These are phyloP conservation scores for Helicocarpus griseus DNA, from an alignment of 2,329 filamentous ascomycete species.

Conservation along the genomic window DNA sequence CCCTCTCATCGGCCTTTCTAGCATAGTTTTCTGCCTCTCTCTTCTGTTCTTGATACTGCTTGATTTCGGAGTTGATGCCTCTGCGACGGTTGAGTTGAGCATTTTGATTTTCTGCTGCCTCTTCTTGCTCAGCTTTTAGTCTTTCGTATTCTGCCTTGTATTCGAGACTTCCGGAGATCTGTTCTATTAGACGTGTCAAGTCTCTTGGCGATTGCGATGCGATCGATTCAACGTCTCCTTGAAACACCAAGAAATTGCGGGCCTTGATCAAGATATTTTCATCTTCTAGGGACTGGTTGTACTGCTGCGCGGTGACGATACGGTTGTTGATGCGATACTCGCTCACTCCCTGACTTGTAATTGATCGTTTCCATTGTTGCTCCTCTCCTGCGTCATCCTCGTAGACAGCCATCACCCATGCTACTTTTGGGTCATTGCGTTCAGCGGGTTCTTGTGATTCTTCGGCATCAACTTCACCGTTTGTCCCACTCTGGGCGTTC, in stretches of 20 bases:
- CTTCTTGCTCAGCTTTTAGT: constrained; percentile 76
- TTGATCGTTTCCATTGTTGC: constrained; percentile 90
- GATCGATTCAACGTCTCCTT: constrained; percentile 95
- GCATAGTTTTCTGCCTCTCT: constrained; percentile 90
- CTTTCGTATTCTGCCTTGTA: constrained; percentile 90
- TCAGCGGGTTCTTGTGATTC: constrained; percentile 53
- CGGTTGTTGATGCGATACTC: constrained; percentile 97
- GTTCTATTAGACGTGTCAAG: constrained; percentile 86
- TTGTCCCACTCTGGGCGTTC: constrained; percentile 49
- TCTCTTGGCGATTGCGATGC: constrained; percentile 92
- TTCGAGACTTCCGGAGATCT: constrained; percentile 92
- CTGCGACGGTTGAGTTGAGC: constrained; percentile 81
- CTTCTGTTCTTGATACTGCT: constrained; percentile 95
- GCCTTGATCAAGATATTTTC: constrained; percentile 98
- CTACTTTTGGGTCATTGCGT: constrained; percentile 73
- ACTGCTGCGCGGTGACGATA: constrained; percentile 76
- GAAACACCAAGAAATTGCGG: constrained; percentile 94
- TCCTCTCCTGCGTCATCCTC: constrained; percentile 94
- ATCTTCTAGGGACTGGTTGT: constrained; percentile 82
- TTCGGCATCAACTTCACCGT: constrained; percentile 54
- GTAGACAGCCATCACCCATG: constrained; percentile 99
- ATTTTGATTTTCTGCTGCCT: constrained; percentile 78
- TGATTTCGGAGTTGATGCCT: constrained; percentile 95
- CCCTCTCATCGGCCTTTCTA: constrained; percentile 78
- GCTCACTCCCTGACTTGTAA: constrained; percentile 78